phyloP scores from a whole-genome alignment of 2,329 filamentous ascomycete species.

The Monilinia fructigena region DNA sequence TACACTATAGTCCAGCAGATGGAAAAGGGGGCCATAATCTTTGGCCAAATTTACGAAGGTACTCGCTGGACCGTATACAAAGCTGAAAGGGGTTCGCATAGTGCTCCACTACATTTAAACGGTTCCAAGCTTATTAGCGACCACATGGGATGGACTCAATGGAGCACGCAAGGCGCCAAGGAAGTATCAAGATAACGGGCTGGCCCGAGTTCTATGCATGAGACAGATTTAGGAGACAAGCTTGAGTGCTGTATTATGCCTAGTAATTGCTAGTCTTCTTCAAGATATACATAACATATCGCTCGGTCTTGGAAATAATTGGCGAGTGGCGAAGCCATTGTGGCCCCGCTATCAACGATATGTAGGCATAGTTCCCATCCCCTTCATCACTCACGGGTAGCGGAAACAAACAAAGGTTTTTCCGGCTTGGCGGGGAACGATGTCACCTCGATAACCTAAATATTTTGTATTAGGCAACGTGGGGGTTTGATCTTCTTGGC shows the following conservation, averaged over 20 bases:
- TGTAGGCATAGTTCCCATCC: constrained; percentile 4
- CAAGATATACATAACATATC: constrained; percentile 2
- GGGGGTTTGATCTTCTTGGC: neutral
- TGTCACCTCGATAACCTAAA: constrained; percentile 4
- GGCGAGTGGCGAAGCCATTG: constrained; percentile 2
- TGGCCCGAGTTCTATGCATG: constrained; percentile 10
- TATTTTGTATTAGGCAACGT: neutral
- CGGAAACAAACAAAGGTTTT: constrained; percentile 1
- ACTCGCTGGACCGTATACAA: neutral
- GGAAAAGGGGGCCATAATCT: neutral
- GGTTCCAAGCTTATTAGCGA: constrained; percentile 3
- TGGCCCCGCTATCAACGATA: constrained; percentile 14
- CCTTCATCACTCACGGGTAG: constrained; percentile 3
- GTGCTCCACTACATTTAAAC: constrained; percentile 13
- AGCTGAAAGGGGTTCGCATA: constrained; percentile 19
- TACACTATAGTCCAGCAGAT: constrained; percentile 12
- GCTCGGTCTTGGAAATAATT: constrained; percentile 15
- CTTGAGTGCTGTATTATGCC: neutral
- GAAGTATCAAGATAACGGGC: constrained; percentile 4
- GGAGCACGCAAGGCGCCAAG: constrained; percentile 12
- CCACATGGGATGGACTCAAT: neutral
- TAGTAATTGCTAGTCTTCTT: neutral
- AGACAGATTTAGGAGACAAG: constrained; percentile 13
- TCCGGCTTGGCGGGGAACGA: constrained; percentile 16
- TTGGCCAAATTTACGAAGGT: neutral